Percentiles rank a stretch among this genome's conserved stretches.
Conservation (phyloP, 495 filamentous ascomycete genomes). For the Aspergillus sclerotioniger region DNA sequence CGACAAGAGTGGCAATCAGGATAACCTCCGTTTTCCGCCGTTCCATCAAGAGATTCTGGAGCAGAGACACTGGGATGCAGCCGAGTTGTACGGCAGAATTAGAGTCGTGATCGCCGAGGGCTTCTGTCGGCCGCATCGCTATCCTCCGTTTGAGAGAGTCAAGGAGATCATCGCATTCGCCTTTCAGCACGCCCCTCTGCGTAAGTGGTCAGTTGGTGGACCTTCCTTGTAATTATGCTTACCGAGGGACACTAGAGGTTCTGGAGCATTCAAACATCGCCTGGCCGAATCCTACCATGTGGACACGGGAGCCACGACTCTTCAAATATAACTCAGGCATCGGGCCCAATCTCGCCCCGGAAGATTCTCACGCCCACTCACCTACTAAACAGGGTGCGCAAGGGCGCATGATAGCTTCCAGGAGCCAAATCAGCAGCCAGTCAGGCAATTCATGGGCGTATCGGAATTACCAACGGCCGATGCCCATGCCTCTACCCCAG, state of each 20-base stretch:
- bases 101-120: constrained; percentile 79
- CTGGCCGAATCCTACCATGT: constrained; percentile 78
- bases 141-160: constrained; percentile 63
- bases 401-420: constrained; percentile 7
- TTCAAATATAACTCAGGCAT: constrained; percentile 34
- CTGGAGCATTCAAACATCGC: constrained; percentile 77
- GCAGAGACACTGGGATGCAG: constrained; percentile 70
- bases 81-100: constrained; percentile 69
- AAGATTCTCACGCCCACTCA: constrained; percentile 51
- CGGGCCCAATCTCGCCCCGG: constrained; percentile 19
- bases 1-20: constrained; percentile 58
- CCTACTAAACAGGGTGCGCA: constrained; percentile 38
- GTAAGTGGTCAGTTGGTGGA: constrained; percentile 41
- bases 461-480: constrained; percentile 20
- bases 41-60: constrained; percentile 71
- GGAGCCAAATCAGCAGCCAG: constrained; percentile 22
- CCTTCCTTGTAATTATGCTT: constrained; percentile 8
- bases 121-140: constrained; percentile 47
- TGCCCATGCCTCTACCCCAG: constrained; percentile 17
- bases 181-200: constrained; percentile 81
- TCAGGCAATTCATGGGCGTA: constrained; percentile 28
- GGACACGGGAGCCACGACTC: constrained; percentile 49
- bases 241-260: constrained; percentile 51
- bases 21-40: constrained; percentile 66
- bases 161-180: constrained; percentile 76